Percentiles rank a stretch among this genome's conserved stretches.
These are phyloP conservation scores for Candida frijolesensis DNA, from an alignment of 1,139 yeast genomes.

Conservation along the genomic window DNA sequence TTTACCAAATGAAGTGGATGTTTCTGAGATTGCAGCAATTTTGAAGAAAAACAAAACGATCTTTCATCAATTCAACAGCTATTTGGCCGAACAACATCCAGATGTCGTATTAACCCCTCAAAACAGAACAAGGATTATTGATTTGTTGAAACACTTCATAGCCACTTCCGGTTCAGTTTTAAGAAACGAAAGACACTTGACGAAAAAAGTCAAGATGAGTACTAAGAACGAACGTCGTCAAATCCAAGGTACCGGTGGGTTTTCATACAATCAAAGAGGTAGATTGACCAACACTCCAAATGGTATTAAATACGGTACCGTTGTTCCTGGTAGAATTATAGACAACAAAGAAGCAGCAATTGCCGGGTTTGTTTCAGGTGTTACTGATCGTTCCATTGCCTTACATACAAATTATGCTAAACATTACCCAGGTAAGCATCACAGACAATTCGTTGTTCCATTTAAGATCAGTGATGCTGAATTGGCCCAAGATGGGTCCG, in stretches of 20 bases:
- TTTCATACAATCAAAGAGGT: slow-evolving; percentile 72
- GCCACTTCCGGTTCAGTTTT: slow-evolving; percentile 20
- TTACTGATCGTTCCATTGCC: slow-evolving; percentile 38
- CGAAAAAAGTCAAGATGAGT: slow-evolving; percentile 17
- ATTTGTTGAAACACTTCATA: slow-evolving; percentile 33
- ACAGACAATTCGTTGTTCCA: slow-evolving; percentile 49
- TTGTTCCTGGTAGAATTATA: slow-evolving; percentile 73
- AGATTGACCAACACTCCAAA: slow-evolving; percentile 73
- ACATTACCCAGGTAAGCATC: slow-evolving; percentile 45
- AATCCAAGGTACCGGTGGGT: slow-evolving; percentile 71
- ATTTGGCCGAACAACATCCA: slow-evolving; percentile 41
- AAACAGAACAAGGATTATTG: slow-evolving; percentile 15
- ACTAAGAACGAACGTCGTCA: slow-evolving; percentile 10
- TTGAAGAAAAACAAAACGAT: slow-evolving; percentile 38
- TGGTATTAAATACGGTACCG: slow-evolving; percentile 61
- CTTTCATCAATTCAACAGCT: slow-evolving; percentile 32
- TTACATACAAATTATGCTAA: slow-evolving; percentile 45
- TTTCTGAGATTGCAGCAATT: slow-evolving; percentile 29
- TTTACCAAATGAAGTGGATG: slow-evolving; percentile 28
- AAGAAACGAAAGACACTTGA: slow-evolving; percentile 23
- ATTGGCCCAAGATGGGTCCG: slow-evolving; percentile 37
- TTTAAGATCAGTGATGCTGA: slow-evolving; percentile 46
- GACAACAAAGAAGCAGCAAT: slow-evolving; percentile 60
- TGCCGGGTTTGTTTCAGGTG: slow-evolving; percentile 70
- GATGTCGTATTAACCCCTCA: slow-evolving; percentile 26